Percentiles rank a stretch among this genome's conserved stretches.
Conservation (phyloP, 257 asterid species). For the Echium plantagineum region DNA sequence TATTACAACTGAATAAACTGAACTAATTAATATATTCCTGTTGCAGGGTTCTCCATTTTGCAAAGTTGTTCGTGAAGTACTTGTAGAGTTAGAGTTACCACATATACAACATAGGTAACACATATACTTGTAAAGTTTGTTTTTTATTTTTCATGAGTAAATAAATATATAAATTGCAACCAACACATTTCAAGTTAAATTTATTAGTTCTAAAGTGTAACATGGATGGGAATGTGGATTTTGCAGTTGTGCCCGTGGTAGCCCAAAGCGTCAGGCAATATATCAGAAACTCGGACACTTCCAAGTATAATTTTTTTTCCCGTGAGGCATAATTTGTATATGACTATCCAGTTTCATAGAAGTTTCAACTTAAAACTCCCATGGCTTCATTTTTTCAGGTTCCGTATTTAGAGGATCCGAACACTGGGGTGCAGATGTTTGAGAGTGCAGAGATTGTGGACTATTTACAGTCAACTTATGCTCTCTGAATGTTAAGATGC, state of each 20-base stretch:
- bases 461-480: slow-evolving; percentile 67
- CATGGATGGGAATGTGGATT: neutral
- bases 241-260: slow-evolving; percentile 89
- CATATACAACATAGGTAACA: slow-evolving; percentile 76
- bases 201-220: neutral
- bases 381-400: slow-evolving; percentile 30
- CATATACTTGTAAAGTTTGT: neutral
- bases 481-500: too few species aligned
- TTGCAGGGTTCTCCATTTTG: slow-evolving; percentile 85
- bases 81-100: slow-evolving; percentile 87
- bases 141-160: too few species aligned
- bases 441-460: slow-evolving; percentile 93
- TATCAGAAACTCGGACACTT: slow-evolving; percentile 69
- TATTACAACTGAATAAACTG: neutral
- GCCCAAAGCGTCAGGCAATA: slow-evolving; percentile 63
- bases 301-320: slow-evolving; percentile 38
- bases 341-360: neutral
- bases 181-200: neutral
- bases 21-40: slow-evolving; percentile 4
- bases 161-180: neutral
- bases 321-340: neutral
- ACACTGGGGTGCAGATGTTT: slow-evolving; percentile 85
- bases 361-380: neutral
- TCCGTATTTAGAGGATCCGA: slow-evolving; percentile 90
- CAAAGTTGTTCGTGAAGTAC: slow-evolving; percentile 85